Evolutionary conservation across 202 grass and related monocot species (phyloP), one percentile per base, ranked within the genome.

Genomic region (Miscanthus sacchariflorus): DNA sequence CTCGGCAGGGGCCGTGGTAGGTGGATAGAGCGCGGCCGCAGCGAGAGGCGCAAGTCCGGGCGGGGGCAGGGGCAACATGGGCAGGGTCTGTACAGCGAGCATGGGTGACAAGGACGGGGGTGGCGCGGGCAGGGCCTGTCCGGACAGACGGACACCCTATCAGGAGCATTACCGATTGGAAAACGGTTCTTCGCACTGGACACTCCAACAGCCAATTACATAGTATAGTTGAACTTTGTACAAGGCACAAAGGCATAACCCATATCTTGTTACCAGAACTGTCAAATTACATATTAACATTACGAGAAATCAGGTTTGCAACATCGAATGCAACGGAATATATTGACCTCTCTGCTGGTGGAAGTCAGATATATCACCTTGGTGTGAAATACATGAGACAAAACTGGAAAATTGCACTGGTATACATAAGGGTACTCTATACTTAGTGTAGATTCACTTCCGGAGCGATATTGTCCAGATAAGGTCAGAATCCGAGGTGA

Each of bases 381-480:
- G 15, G 52, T 38, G 10, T 9, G 19, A 23, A 76, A 61, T 30
- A 87, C 30, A 72, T 17, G 42, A 35, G 12, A 42, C 25, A 84
- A 84, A 76, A 67, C 33, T 39, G 18, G 61, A 66, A 68, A 43
- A 17, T 50, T 85, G 59, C 11, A 18, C 12, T 68, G 27, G 30
- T 77, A 50, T 56, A 76, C 25, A 49, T 78, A 36, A 7, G 25
- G 5, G 8, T 65, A 50, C 11, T 28, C 1, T 65, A 28, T 87
- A 67, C 42, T 71, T 43, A 7, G n/a, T 43, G 50, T 45, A 58
- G 21, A 64, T 79, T 78, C 70, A 72, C 3, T 86, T 80, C 58
- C 78, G 85, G 45, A 97, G 88, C 15, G 92, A 97, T 93, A 94
- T 94, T 68, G 92, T 97, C 95, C 95, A 97, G 18, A 97, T 74